Evolutionary conservation across 1,284 basidiomycete species (phyloP), one percentile per base, ranked within the genome.

Genomic region (Austroboletus novae-zelandiae): DNA sequence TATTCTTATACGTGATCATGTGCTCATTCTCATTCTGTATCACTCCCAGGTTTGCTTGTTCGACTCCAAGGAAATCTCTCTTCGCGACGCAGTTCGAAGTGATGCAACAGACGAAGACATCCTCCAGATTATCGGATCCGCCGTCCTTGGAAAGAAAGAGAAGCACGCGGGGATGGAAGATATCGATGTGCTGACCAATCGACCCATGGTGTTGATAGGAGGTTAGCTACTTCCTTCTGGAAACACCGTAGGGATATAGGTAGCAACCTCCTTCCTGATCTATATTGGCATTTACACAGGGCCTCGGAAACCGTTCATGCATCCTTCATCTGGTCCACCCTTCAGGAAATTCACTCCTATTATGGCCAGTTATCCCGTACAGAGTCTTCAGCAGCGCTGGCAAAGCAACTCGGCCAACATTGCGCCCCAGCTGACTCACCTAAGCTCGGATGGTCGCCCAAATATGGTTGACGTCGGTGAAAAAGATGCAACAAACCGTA

Each of bases 131-230:
- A 86, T 94, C 40, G 81, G 81, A 3, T 70, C 64, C 9, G 89
- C 91, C 6, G 82, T 94, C 2, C 71, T 70, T 20, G 79, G 80
- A 43, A 95, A 94, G 74, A 82, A 89, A 61, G 90, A 84, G 64
- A 92, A 89, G 61, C 92, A 95, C 64, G 86, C 82, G 47, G 89
- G 82, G 50, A 93, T 90, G 89, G 83, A 89, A 66, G 78, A 81
- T 58, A 89, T 90, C 55, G 84, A 87, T 67, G 85, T 83, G 54
- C 70, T 82, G 37, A 81, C 80, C 44, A 92, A 91, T 72, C 77
- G 90, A 52, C 88, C 89, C 14, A 94, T 94, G 91, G 94, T 94
- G 57, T 75, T 91, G 54, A 95, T 94, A 70, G 93, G 92, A 71
- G 87, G 86, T 84, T 89, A 78, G 86, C 78, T 81, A 64, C 65